Evolutionary conservation across 192 early-diverging fungal species (phyloP).

Genomic region (Dissophora ornata): DNA sequence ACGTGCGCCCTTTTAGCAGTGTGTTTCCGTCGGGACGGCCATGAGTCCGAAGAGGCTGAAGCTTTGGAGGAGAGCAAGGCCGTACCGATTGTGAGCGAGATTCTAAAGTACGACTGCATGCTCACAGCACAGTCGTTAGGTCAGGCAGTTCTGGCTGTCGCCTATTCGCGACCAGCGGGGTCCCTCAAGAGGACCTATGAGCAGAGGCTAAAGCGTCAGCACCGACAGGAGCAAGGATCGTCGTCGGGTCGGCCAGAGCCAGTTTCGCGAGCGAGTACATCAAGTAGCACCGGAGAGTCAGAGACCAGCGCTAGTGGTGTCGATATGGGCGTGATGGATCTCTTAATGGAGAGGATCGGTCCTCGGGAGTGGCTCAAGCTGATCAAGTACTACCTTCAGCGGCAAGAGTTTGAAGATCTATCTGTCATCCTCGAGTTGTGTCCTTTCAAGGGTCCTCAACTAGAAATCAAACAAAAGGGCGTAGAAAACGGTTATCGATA

Average conservation of each 20-base stretch:
- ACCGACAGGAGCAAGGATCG: background rate
- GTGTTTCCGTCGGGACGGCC: slow-evolving; percentile 42
- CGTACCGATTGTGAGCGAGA: slow-evolving; percentile 34
- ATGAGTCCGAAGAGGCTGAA: slow-evolving; percentile 28
- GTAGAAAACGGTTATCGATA: background rate
- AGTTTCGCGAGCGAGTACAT: background rate
- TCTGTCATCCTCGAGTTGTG: slow-evolving; percentile 30
- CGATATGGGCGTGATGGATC: slow-evolving; percentile 25
- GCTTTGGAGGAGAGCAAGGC: slow-evolving; percentile 23
- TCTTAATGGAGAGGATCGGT: slow-evolving; percentile 41
- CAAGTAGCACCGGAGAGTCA: background rate
- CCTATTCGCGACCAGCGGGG: slow-evolving; percentile 25
- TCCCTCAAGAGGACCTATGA: slow-evolving; percentile 21
- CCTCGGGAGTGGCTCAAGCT: slow-evolving; percentile 52
- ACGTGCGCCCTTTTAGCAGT: slow-evolving; percentile 45
- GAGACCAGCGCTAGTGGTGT: too few species aligned
- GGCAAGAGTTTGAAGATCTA: slow-evolving; percentile 46
- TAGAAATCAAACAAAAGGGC: slow-evolving; percentile 26
- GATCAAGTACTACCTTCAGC: slow-evolving; percentile 44
- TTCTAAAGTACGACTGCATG: slow-evolving; percentile 52
- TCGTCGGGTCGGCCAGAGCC: background rate
- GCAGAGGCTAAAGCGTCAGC: background rate
- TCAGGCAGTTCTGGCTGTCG: slow-evolving; percentile 36
- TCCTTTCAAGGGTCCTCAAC: slow-evolving; percentile 40
- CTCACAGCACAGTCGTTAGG: slow-evolving; percentile 44